Percentiles rank a stretch among this genome's conserved stretches.
Conservation (phyloP, 2,329 filamentous ascomycete species). For the Elsinoe ampelina region DNA sequence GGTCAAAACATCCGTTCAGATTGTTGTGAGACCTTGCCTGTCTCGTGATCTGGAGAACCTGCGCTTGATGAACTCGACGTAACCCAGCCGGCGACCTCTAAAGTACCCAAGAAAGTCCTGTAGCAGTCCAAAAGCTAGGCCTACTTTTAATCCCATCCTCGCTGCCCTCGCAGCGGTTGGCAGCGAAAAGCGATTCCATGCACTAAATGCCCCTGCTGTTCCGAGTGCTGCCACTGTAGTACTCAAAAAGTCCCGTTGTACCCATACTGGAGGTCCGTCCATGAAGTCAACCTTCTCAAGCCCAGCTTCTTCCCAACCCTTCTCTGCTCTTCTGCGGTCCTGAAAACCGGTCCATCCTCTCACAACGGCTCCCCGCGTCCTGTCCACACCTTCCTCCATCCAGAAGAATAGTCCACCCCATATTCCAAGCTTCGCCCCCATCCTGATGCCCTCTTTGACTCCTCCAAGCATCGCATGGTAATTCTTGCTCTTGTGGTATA, state of each 20-base stretch:
- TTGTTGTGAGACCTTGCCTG: too few relatives aligned
- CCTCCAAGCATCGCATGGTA: constrained; percentile 75
- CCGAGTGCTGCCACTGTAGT: constrained; percentile 75
- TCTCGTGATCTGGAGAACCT: neutral
- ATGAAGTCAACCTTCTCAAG: constrained; percentile 18
- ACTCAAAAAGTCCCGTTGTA: constrained; percentile 62
- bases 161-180: constrained; percentile 55
- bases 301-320: constrained; percentile 24
- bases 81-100: constrained; percentile 63
- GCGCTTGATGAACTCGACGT: constrained; percentile 53
- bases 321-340: constrained; percentile 31
- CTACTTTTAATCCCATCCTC: constrained; percentile 67
- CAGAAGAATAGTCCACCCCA: constrained; percentile 71
- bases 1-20: too few relatives aligned
- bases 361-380: constrained; percentile 55
- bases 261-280: constrained; percentile 18
- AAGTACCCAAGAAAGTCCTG: constrained; percentile 66
- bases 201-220: constrained; percentile 76
- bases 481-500: constrained; percentile 98
- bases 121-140: constrained; percentile 66
- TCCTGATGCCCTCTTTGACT: constrained; percentile 65
- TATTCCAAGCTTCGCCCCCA: constrained; percentile 59
- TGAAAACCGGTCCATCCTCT: constrained; percentile 32
- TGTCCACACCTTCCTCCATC: constrained; percentile 78
- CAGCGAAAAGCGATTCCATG: constrained; percentile 73